phyloP scores from a whole-genome alignment of 352 stramenopile species.

The Globisporangium heterothallicum region DNA sequence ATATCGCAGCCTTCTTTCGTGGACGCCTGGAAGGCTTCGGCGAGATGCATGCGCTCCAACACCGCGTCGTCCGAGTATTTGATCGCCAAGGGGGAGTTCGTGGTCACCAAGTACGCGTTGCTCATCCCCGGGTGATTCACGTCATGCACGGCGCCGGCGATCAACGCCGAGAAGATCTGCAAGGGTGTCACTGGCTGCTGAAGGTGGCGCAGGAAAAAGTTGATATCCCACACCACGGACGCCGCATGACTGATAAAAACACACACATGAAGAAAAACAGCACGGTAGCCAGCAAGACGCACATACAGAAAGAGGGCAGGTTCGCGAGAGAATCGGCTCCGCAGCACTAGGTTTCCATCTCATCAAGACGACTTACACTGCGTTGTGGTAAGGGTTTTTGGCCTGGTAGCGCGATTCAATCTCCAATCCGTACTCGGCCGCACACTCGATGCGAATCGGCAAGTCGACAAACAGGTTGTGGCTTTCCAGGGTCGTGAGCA shows the following conservation, averaged over 20 bases:
- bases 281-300: no score
- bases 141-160: conserved; percentile 90
- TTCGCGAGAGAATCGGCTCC: no score
- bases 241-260: conserved; percentile 43
- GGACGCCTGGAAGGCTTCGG: conserved; percentile 57
- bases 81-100: conserved; percentile 80
- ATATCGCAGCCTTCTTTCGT: conserved; percentile 70
- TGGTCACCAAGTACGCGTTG: conserved; percentile 88
- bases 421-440: conserved; percentile 50
- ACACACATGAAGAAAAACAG: background rate
- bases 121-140: conserved; percentile 90
- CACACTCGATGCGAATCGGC: conserved; percentile 44
- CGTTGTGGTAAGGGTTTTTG: conserved; percentile 80
- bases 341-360: no score
- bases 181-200: conserved; percentile 31
- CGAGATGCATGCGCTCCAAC: conserved; percentile 82
- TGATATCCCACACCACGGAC: conserved; percentile 69
- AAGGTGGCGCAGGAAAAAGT: conserved; percentile 54
- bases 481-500: conserved; percentile 63
- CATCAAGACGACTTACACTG: conserved; percentile 31
- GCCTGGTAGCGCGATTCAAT: conserved; percentile 62
- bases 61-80: conserved; percentile 92
- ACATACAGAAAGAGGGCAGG: no score
- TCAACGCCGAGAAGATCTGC: conserved; percentile 71
- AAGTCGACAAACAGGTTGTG: conserved; percentile 55